These are phyloP conservation scores for Corylus americana DNA, from an alignment of 306 rosid genomes.

Conservation along the genomic window DNA sequence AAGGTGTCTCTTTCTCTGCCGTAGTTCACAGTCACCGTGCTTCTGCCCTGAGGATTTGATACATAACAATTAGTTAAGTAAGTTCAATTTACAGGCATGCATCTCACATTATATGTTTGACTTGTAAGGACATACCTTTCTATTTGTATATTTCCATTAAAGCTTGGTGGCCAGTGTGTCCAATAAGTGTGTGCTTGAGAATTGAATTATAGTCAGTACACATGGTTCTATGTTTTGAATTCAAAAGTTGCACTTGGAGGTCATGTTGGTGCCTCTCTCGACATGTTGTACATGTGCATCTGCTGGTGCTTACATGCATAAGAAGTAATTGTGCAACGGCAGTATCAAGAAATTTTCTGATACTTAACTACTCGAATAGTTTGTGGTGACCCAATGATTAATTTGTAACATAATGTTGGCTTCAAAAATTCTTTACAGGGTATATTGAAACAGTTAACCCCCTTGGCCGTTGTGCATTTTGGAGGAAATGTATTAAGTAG, in stretches of 20 bases:
- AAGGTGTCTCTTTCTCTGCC: background rate
- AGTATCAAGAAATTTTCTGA: background rate
- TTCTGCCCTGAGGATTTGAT: constrained; percentile 14
- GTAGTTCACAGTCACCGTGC: background rate
- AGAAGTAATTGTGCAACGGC: background rate
- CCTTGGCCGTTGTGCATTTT: constrained; percentile 63
- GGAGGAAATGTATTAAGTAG: constrained; percentile 78
- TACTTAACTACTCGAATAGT: background rate
- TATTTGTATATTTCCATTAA: background rate
- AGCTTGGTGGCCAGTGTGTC: background rate
- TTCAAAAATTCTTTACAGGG: constrained; percentile 52
- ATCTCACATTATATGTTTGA: constrained; percentile 1
- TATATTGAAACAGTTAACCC: constrained; percentile 85
- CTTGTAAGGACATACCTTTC: background rate
- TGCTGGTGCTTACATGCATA: background rate
- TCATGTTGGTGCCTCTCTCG: constrained; percentile 1
- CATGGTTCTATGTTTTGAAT: constrained; percentile 5
- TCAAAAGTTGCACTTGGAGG: constrained; percentile 10
- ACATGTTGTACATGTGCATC: constrained; percentile 11
- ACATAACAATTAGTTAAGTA: constrained; percentile 12
- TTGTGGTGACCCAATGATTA: background rate
- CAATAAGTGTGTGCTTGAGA: background rate
- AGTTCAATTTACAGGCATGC: constrained; percentile 14
- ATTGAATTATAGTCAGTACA: constrained; percentile 2
- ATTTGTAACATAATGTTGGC: background rate